Evolutionary conservation across 768 basidiomycete species (phyloP).

Genomic region (Stropharia rugosoannulata): DNA sequence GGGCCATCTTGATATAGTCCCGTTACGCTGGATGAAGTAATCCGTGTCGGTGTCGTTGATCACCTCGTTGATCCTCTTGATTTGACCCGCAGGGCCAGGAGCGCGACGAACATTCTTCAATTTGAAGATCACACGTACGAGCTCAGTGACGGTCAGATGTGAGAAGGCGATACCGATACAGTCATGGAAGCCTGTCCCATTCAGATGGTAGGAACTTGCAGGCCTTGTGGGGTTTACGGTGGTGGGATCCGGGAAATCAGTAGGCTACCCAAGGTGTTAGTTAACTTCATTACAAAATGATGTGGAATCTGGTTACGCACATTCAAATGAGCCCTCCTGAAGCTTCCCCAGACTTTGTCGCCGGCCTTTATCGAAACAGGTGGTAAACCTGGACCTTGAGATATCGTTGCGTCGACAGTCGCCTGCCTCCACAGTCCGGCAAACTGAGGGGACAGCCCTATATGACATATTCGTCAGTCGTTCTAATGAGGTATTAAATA

Average conservation of each 20-base stretch:
- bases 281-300: background rate
- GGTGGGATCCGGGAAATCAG: conserved; percentile 13
- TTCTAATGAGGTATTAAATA: background rate
- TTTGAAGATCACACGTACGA: conserved; percentile 45
- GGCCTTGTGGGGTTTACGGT: conserved; percentile 14
- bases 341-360: conserved; percentile 38
- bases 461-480: background rate
- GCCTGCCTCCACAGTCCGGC: conserved; percentile 39
- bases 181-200: conserved; percentile 39
- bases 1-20: conserved; percentile 9
- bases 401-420: conserved; percentile 29
- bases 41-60: conserved; percentile 13
- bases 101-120: conserved; percentile 46
- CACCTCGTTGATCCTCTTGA: conserved; percentile 11
- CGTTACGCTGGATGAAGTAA: conserved; percentile 13
- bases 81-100: conserved; percentile 37
- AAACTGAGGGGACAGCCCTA: conserved; percentile 40
- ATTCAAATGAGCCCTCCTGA: conserved; percentile 44
- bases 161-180: conserved; percentile 36
- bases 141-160: conserved; percentile 39
- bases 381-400: conserved; percentile 32
- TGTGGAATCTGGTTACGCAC: conserved; percentile 15
- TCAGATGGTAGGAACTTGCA: conserved; percentile 8
- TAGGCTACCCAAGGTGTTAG: background rate
- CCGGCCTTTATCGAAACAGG: conserved; percentile 36